Percentiles rank a stretch among this genome's conserved stretches.
These are phyloP conservation scores for Calonectria naviculata DNA, from an alignment of 2,329 filamentous ascomycete species.

Conservation along the genomic window DNA sequence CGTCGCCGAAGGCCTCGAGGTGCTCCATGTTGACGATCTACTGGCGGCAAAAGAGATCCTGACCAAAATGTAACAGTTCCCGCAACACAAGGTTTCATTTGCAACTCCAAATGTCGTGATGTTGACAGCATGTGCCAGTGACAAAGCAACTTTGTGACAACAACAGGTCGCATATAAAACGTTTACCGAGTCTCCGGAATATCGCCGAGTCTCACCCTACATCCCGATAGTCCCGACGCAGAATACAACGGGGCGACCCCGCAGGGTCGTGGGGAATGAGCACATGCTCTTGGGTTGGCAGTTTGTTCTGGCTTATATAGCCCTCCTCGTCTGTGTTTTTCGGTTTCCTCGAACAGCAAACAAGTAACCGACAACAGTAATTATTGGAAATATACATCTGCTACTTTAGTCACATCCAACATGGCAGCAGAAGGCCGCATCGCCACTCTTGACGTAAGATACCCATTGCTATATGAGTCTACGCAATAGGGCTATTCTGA, in stretches of 20 bases:
- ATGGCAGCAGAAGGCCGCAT: slow-evolving; percentile 42
- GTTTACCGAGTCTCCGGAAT: slow-evolving; percentile 42
- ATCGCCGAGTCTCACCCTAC: slow-evolving; percentile 36
- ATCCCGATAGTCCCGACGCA: slow-evolving; percentile 13
- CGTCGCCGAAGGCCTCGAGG: slow-evolving; percentile 66
- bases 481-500: slow-evolving; percentile 15
- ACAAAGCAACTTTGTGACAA: neutral
- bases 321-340: neutral
- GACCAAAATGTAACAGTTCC: neutral
- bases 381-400: neutral
- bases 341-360: neutral
- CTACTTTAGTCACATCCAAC: neutral
- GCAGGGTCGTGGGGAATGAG: slow-evolving; percentile 30
- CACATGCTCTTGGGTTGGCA: neutral
- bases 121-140: neutral
- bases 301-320: neutral
- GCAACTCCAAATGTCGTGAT: neutral
- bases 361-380: slow-evolving; percentile 10
- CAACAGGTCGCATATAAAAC: slow-evolving; percentile 1
- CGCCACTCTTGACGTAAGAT: slow-evolving; percentile 51
- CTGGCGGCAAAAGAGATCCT: slow-evolving; percentile 44
- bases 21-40: slow-evolving; percentile 72
- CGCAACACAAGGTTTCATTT: neutral
- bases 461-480: neutral
- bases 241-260: slow-evolving; percentile 29